Evolutionary conservation across 257 asterid genomes (phyloP), one percentile per base, ranked within the genome.

Genomic region (Gentiana macrophylla): DNA sequence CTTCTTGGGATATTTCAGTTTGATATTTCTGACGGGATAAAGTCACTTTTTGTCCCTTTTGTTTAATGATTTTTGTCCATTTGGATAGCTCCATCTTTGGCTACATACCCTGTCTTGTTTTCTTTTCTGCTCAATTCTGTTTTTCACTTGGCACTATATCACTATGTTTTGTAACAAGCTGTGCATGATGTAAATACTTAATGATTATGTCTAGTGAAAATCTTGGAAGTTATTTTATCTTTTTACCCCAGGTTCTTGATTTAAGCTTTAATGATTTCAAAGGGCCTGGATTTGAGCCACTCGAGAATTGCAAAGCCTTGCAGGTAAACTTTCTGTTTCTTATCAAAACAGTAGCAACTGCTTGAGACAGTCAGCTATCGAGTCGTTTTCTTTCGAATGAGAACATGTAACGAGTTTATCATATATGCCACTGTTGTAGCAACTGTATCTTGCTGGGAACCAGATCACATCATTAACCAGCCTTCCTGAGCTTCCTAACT

Each of bases 251-350:
- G 98, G 98, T 92, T 79, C 95, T 91, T 70, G 98, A 92, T 76
- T 80, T 92, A 80, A 92, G 98, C 73, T 92, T 92, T 72, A 92
- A 92, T 70, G 95, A 92, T 69, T 92, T 92, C 80, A 92, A 81
- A 75, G 98, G 97, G 55, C 98, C 95, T 68, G 97, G 98, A 57
- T 92, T 92, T 73, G 95, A 84, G 75, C 96, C 95, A 43, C 98
- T 92, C 53, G 90, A 72, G 69, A 92, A 84, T 68, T 92, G 98
- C 87, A 83, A 79, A 72, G 84, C 86, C 59, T 73, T 92, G 64
- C 98, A 92, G 97, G 98, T 92, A 59, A 61, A 63, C 57, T 49
- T 53, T 65, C 60, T 74, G 48, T 24, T 24, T 24, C 24, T 24
- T 24, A 24, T 62, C 46, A 15, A 34, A 55, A 13, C 32, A 9